Conservation (phyloP, 2,329 filamentous ascomycete genomes). For the Chrysosporium queenslandicum region DNA sequence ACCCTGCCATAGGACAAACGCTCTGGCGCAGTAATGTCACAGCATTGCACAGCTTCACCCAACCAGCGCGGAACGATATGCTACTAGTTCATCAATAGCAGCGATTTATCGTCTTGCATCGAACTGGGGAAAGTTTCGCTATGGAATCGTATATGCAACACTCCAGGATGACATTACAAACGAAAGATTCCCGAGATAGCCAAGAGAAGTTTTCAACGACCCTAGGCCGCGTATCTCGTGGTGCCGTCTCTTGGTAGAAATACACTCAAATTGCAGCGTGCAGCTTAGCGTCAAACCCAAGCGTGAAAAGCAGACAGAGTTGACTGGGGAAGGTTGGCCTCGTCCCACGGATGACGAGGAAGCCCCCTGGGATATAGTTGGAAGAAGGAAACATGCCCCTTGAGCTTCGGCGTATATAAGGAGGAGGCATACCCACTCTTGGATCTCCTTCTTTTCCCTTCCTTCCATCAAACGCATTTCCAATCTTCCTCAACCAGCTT, state of each 20-base stretch:
- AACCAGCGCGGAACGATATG: background rate
- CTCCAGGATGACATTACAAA: background rate
- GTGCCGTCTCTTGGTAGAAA: background rate
- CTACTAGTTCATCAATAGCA: background rate
- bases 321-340: background rate
- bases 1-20: background rate
- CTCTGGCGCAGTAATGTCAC: background rate
- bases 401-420: background rate
- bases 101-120: background rate
- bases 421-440: background rate
- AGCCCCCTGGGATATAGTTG: background rate
- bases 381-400: slow-evolving; percentile 7
- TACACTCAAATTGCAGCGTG: background rate
- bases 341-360: background rate
- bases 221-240: background rate
- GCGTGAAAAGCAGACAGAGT: background rate
- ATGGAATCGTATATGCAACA: background rate
- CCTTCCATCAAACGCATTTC: background rate
- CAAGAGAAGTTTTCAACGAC: background rate
- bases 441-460: background rate
- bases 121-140: background rate
- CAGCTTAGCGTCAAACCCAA: background rate
- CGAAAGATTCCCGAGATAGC: no score
- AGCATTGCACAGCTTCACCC: background rate
- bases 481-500: background rate